Evolutionary conservation across 306 rosid species (phyloP).

Genomic region (Malus fusca): DNA sequence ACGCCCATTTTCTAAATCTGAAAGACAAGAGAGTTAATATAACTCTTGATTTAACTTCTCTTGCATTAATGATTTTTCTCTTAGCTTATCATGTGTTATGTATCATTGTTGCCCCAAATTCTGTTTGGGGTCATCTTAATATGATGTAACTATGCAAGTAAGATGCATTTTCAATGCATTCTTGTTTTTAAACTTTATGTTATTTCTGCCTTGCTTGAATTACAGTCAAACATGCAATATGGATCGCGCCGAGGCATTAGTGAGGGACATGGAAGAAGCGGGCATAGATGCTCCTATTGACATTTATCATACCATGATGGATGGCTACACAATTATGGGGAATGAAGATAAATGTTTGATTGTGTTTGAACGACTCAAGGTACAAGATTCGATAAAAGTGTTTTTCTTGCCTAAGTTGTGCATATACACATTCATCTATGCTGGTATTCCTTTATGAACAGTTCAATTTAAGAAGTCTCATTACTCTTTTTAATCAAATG

Average conservation of each 20-base stretch:
- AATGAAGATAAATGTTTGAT: conserved; percentile 78
- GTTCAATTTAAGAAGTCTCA: neutral
- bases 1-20: neutral
- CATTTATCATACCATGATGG: conserved; percentile 98
- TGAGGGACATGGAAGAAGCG: conserved; percentile 96
- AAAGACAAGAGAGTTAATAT: neutral
- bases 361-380: conserved; percentile 93
- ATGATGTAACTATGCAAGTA: neutral
- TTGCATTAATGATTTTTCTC: neutral
- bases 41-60: neutral
- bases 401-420: neutral
- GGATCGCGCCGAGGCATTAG: conserved; percentile 80
- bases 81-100: neutral
- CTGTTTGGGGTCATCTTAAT: neutral
- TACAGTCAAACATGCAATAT: conserved; percentile 74
- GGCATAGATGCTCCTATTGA: conserved; percentile 96
- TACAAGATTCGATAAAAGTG: conserved; percentile 17
- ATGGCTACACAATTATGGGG: conserved; percentile 88
- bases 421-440: neutral
- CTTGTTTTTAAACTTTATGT: conserved; percentile 8
- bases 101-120: neutral
- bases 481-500: neutral
- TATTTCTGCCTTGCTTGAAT: conserved; percentile 14
- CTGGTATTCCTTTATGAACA: neutral
- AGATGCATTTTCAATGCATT: neutral